Conservation (phyloP, 768 basidiomycete species). For the Tephrocybe rancida region DNA sequence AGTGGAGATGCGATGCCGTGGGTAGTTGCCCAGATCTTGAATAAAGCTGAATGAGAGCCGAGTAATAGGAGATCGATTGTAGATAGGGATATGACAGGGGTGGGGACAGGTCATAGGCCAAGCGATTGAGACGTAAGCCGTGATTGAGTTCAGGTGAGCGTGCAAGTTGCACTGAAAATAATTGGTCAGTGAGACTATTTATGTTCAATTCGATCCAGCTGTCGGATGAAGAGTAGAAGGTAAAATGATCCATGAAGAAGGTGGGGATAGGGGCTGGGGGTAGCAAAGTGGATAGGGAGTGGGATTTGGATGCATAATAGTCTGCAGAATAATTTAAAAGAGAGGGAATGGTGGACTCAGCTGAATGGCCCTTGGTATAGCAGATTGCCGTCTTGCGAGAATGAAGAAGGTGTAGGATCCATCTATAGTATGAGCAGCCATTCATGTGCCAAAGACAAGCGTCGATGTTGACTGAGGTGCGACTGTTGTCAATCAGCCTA, state of each 20-base stretch:
- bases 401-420: conserved; percentile 17
- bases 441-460: conserved; percentile 19
- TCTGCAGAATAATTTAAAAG: conserved; percentile 12
- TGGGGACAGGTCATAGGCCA: neutral
- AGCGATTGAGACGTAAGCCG: neutral
- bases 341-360: conserved; percentile 4
- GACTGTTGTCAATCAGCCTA: conserved; percentile 19
- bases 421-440: conserved; percentile 23
- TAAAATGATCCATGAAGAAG: conserved; percentile 19
- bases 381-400: neutral
- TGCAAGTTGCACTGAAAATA: neutral
- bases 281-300: neutral
- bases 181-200: neutral
- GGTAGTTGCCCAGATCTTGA: neutral
- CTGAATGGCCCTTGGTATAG: conserved; percentile 10
- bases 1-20: neutral
- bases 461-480: conserved; percentile 4
- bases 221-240: conserved; percentile 7
- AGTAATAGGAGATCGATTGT: neutral
- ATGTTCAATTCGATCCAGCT: conserved; percentile 23
- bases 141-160: neutral
- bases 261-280: conserved; percentile 15
- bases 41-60: conserved; percentile 1
- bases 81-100: neutral
- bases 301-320: conserved; percentile 9